phyloP scores from a whole-genome alignment of 1,284 basidiomycete genomes.

The Cutaneotrichosporon sp. region DNA sequence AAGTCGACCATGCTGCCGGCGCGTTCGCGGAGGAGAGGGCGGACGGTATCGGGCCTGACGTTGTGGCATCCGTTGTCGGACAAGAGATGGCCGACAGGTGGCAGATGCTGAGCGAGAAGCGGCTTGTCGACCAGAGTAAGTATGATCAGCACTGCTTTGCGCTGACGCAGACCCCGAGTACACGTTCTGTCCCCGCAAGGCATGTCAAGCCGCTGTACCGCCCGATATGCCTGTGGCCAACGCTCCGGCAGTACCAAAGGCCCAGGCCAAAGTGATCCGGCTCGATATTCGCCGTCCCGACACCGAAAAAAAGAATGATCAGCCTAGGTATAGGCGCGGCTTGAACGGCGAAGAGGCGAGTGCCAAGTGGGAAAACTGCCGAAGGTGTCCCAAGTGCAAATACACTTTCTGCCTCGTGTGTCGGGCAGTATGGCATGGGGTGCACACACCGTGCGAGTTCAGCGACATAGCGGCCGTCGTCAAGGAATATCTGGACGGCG shows the following conservation, averaged over 20 bases:
- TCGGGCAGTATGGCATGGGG: constrained; percentile 48
- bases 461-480: constrained; percentile 25
- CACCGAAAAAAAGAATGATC: background rate
- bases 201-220: constrained; percentile 50
- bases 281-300: constrained; percentile 26
- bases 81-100: constrained; percentile 37
- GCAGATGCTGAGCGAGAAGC: constrained; percentile 40
- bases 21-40: background rate
- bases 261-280: background rate
- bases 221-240: constrained; percentile 14
- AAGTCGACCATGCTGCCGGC: constrained; percentile 39
- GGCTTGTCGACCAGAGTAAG: constrained; percentile 45
- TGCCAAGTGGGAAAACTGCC: constrained; percentile 38
- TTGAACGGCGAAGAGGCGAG: background rate
- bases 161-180: constrained; percentile 21
- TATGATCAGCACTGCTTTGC: constrained; percentile 1
- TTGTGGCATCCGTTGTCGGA: constrained; percentile 56
- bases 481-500: constrained; percentile 43
- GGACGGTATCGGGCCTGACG: background rate
- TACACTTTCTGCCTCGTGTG: constrained; percentile 48
- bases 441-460: constrained; percentile 42
- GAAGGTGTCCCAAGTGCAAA: constrained; percentile 38
- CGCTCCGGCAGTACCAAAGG: background rate
- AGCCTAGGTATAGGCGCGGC: background rate
- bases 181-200: constrained; percentile 46